Percentiles rank a stretch among this genome's conserved stretches.
These are phyloP conservation scores for Petasospora rhodanensis DNA, from an alignment of 1,139 yeast genomes.

Conservation along the genomic window DNA sequence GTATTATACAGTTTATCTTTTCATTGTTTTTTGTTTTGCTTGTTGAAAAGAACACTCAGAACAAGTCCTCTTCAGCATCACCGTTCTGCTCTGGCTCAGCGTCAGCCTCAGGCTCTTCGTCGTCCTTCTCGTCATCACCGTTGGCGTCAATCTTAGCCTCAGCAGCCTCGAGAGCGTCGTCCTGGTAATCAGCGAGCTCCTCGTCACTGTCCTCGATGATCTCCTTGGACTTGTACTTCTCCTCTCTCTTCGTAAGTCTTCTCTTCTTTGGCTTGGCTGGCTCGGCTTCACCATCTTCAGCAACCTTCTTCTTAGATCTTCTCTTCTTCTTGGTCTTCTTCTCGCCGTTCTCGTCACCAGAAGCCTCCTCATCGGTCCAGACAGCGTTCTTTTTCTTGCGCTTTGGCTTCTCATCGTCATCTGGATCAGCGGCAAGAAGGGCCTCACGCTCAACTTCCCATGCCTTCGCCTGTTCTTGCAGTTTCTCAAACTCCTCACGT, in stretches of 20 bases:
- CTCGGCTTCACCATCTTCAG: conserved; percentile 21
- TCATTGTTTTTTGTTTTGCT: too few relatives aligned
- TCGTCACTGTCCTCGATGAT: conserved; percentile 53
- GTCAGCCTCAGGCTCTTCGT: too few relatives aligned
- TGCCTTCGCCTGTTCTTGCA: conserved; percentile 79
- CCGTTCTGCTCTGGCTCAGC: too few relatives aligned
- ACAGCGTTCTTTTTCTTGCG: conserved; percentile 26
- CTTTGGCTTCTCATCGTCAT: conserved; percentile 30
- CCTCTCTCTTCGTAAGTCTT: conserved; percentile 23
- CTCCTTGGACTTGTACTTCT: conserved; percentile 40
- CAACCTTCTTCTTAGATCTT: conserved; percentile 26
- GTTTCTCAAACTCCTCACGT: conserved; percentile 61
- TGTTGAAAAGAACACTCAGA: too few relatives aligned
- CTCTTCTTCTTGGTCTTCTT: conserved; percentile 17
- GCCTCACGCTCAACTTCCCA: conserved; percentile 64
- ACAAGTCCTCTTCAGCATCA: too few relatives aligned
- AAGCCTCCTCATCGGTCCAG: conserved; percentile 27
- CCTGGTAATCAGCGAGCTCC: conserved; percentile 33
- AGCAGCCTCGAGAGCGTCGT: conserved; percentile 15
- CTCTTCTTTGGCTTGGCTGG: conserved; percentile 25
- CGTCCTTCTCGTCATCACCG: conserved; percentile 26
- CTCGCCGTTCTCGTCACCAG: conserved; percentile 27
- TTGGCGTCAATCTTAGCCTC: conserved; percentile 22
- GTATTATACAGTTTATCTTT: too few relatives aligned
- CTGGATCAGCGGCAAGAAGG: conserved; percentile 24